These are phyloP conservation scores for Helminthosporium solani DNA, from an alignment of 2,329 filamentous ascomycete species.

Conservation along the genomic window DNA sequence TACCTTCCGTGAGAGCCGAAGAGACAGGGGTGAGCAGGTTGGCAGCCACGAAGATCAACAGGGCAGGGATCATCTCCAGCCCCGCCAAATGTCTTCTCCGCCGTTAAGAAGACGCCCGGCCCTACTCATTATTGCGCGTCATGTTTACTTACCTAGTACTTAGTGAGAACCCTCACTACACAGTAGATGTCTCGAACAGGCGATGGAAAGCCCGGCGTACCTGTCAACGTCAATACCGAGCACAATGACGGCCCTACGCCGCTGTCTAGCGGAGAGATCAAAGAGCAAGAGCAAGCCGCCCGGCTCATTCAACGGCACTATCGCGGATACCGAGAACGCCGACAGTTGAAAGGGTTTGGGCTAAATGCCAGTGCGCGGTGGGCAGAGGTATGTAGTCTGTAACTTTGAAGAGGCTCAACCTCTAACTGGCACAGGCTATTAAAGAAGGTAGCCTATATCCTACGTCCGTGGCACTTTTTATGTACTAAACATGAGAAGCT, in stretches of 20 bases:
- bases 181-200: background rate
- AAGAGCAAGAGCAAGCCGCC: slow-evolving; percentile 31
- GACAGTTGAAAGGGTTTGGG: slow-evolving; percentile 68
- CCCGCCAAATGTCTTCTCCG: background rate
- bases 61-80: background rate
- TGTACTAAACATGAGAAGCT: slow-evolving; percentile 44
- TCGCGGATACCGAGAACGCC: slow-evolving; percentile 70
- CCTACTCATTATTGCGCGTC: background rate
- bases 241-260: background rate
- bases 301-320: slow-evolving; percentile 61
- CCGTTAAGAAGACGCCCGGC: background rate
- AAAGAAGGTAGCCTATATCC: slow-evolving; percentile 46
- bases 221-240: background rate
- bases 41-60: too few species aligned
- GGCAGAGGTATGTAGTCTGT: slow-evolving; percentile 59
- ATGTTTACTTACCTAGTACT: background rate
- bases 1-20: background rate
- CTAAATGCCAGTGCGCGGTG: slow-evolving; percentile 71
- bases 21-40: background rate
- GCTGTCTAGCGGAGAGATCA: background rate
- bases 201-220: background rate
- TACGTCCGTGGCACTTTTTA: background rate
- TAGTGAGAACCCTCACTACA: background rate
- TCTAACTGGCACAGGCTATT: slow-evolving; percentile 44
- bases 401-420: background rate